Conservation (phyloP, 1,284 basidiomycete species). For the Inonotus hispidus region DNA sequence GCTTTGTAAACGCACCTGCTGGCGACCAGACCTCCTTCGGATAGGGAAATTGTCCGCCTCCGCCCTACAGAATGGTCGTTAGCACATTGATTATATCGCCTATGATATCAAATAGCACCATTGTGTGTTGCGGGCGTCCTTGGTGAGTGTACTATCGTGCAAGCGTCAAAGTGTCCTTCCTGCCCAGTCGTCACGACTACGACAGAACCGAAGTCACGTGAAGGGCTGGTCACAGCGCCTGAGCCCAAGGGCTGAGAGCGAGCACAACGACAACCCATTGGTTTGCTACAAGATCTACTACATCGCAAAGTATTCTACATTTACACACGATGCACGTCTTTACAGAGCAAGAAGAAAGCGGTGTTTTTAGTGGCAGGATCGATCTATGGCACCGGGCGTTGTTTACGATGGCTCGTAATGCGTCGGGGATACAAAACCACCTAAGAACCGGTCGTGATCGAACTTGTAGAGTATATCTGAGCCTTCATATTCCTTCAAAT, state of each 20-base stretch:
- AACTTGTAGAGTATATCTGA: not conserved
- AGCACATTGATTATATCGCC: not conserved
- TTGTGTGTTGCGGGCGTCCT: not conserved
- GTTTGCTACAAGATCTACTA: no score
- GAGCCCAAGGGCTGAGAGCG: no score
- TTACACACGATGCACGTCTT: not conserved
- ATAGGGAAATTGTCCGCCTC: constrained; percentile 28
- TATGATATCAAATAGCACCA: not conserved
- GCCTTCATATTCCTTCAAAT: not conserved
- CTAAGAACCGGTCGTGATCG: not conserved
- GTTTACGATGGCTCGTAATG: not conserved
- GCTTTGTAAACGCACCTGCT: constrained; percentile 23
- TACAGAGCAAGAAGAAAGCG: not conserved
- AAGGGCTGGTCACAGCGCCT: no score
- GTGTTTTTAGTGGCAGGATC: no score
- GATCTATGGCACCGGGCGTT: not conserved
- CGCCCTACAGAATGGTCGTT: constrained; percentile 22
- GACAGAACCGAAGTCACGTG: no score
- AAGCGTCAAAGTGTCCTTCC: no score
- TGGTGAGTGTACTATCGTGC: not conserved
- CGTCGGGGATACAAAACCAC: not conserved
- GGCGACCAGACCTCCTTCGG: constrained; percentile 30
- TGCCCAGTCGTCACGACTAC: no score
- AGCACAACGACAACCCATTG: no score
- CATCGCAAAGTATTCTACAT: no score